phyloP scores from a whole-genome alignment of 306 rosid species.

The Purshia tridentata region DNA sequence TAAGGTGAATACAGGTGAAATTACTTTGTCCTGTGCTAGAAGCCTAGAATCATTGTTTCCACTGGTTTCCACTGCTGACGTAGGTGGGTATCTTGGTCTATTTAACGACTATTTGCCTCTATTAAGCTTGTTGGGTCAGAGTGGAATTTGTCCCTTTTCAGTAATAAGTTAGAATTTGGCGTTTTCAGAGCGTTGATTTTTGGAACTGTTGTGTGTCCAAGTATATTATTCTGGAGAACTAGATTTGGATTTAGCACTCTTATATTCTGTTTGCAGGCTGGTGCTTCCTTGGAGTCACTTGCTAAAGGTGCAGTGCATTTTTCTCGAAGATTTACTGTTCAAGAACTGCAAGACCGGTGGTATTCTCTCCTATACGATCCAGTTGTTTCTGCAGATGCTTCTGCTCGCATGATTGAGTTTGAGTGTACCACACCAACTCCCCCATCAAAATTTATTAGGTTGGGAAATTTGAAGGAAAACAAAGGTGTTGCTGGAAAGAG shows the following conservation, averaged over 20 bases:
- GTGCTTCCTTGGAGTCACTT: conserved; percentile 97
- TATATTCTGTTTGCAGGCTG: conserved; percentile 53
- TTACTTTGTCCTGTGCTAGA: background rate
- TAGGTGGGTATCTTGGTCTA: background rate
- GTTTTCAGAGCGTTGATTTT: background rate
- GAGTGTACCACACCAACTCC: conserved; percentile 49
- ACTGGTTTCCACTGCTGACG: background rate
- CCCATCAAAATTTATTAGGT: conserved; percentile 45
- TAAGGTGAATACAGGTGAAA: background rate
- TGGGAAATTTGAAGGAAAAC: conserved; percentile 52
- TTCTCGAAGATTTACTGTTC: conserved; percentile 67
- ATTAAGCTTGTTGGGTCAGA: background rate
- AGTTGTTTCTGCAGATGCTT: conserved; percentile 54
- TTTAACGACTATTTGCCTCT: background rate
- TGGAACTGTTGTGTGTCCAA: background rate
- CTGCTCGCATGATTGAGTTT: conserved; percentile 46
- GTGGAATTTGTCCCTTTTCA: background rate
- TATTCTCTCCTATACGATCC: conserved; percentile 74
- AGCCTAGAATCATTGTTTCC: background rate
- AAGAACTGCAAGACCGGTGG: conserved; percentile 88
- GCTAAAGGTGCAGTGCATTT: conserved; percentile 97
- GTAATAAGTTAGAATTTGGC: conserved; percentile 3
- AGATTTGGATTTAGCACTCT: conserved; percentile 20
- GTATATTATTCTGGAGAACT: background rate
- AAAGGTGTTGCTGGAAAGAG: conserved; percentile 55